Evolutionary conservation across 1,284 basidiomycete species (phyloP).

Genomic region (Leccinum pallidistipes): DNA sequence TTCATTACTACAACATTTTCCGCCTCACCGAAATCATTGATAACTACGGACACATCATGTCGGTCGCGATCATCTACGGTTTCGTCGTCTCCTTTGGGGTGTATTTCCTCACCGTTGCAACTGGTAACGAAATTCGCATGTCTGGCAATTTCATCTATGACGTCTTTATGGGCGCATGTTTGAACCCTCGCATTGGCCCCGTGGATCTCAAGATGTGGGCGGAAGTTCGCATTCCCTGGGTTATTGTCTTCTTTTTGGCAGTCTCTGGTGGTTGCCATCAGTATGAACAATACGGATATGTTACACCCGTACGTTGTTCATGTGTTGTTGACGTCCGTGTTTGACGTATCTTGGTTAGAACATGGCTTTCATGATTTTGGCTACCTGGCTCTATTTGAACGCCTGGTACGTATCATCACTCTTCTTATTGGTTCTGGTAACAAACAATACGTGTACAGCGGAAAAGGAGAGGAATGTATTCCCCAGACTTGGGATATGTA

Average conservation of each 20-base stretch:
- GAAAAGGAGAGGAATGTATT: constrained; percentile 95
- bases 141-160: constrained; percentile 94
- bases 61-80: constrained; percentile 91
- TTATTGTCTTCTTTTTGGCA: constrained; percentile 91
- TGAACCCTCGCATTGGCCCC: constrained; percentile 93
- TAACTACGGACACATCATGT: constrained; percentile 96
- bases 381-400: constrained; percentile 95
- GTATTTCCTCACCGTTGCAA: constrained; percentile 76
- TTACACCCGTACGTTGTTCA: constrained; percentile 71
- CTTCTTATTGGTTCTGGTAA: background rate
- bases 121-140: constrained; percentile 88
- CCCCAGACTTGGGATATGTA: constrained; percentile 99
- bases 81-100: constrained; percentile 80
- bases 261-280: constrained; percentile 95
- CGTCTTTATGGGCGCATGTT: constrained; percentile 93
- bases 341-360: constrained; percentile 53
- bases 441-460: constrained; percentile 34
- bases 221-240: constrained; percentile 97
- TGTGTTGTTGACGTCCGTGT: background rate
- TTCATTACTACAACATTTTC: constrained; percentile 87
- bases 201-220: constrained; percentile 99
- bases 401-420: constrained; percentile 65
- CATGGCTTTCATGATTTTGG: constrained; percentile 96
- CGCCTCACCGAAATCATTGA: constrained; percentile 94
- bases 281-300: constrained; percentile 89